phyloP scores from a whole-genome alignment of 2,329 filamentous ascomycete genomes.

The Colletotrichum sp. region DNA sequence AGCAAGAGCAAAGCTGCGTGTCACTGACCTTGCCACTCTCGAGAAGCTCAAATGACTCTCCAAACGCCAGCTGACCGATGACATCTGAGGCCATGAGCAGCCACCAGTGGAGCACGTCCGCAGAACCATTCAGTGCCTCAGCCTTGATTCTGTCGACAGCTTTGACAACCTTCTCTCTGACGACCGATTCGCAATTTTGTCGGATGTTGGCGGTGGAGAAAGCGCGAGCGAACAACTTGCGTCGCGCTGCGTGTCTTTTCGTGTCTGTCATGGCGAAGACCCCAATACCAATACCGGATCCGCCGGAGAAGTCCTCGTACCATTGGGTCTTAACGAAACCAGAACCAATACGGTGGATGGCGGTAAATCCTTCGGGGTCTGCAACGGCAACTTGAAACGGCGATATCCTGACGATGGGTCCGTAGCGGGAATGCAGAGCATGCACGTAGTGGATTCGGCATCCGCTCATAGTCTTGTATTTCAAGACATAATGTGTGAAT shows the following conservation, averaged over 20 bases:
- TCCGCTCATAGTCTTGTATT: not conserved
- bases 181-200: conserved; percentile 29
- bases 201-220: conserved; percentile 41
- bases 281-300: not conserved
- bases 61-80: conserved; percentile 59
- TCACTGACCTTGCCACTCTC: conserved; percentile 49
- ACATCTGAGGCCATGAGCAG: conserved; percentile 59
- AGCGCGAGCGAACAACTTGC: conserved; percentile 46
- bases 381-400: not conserved
- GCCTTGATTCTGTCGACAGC: conserved; percentile 48
- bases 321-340: not conserved
- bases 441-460: not conserved
- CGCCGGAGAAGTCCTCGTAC: not conserved
- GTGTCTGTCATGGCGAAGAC: not conserved
- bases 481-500: not conserved
- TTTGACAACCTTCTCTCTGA: conserved; percentile 40
- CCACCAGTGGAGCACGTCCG: conserved; percentile 59
- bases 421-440: not conserved
- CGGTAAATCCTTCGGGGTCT: not conserved
- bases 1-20: not conserved
- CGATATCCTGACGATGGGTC: not conserved
- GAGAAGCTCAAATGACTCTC: conserved; percentile 57
- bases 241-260: conserved; percentile 3
- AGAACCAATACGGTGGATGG: not conserved
- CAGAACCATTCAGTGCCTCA: conserved; percentile 43